Evolutionary conservation across 306 rosid species (phyloP).

Genomic region (Cucumis cinereus): DNA sequence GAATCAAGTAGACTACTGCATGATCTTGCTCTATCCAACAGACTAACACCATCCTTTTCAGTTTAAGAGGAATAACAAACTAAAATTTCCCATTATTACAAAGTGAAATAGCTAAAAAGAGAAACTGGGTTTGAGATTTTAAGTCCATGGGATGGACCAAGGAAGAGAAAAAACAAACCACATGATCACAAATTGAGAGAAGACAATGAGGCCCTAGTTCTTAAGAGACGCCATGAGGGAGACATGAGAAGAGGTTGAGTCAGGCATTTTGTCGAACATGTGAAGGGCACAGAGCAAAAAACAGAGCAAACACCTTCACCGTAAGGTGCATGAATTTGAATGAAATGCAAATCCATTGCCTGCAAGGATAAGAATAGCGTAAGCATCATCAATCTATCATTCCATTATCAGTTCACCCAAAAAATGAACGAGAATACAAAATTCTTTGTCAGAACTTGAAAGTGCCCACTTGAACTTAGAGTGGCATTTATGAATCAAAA

Average conservation of each 20-base stretch:
- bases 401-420: not conserved
- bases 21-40: not conserved
- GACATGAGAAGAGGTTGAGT: not conserved
- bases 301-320: not conserved
- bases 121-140: not conserved
- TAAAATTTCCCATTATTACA: not conserved
- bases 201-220: not conserved
- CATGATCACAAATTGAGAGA: not conserved
- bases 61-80: not conserved
- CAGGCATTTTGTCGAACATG: conserved; percentile 11
- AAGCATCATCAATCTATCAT: not conserved
- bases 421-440: not conserved
- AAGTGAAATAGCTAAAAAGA: not conserved
- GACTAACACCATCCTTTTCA: not conserved
- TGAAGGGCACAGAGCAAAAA: not conserved
- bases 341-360: not conserved
- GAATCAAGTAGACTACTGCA: not conserved
- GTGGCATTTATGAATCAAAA: not conserved
- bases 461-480: not conserved
- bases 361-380: not conserved
- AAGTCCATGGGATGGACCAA: not conserved
- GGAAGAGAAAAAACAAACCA: conserved; percentile 4
- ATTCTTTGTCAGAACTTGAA: not conserved
- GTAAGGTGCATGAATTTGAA: not conserved
- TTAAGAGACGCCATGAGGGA: conserved; percentile 1